Evolutionary conservation across 345 rosid genomes (phyloP), one percentile per base, ranked within the genome.

Genomic region (Rhizophora mangle): DNA sequence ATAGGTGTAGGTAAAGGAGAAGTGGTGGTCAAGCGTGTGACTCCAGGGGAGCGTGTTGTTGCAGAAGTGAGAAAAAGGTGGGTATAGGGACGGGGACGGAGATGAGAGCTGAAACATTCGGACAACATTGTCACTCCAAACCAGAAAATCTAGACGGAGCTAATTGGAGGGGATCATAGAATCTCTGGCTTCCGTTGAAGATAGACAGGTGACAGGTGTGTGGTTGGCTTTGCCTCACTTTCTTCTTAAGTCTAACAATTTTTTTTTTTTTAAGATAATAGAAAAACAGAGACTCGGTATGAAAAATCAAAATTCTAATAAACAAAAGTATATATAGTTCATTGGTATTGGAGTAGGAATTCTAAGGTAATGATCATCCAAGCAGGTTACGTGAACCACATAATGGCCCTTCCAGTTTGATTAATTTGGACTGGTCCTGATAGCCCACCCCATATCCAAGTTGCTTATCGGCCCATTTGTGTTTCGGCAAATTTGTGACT

Each of bases 51-150:
- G 27, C 27, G 70, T 65, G 71, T 24, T 63, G 63, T 31, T 70
- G 71, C 21, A 66, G 72, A 53, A 58, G 30, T 21, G 19, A n/a
- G 75, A 65, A 83, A 74, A 62, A 43, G 78, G 30, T 66, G 46
- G 47, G 66, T 82, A 51, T 74, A 52, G 82, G 67, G 81, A 63
- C 56, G 76, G 58, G 8, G 80, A 73, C 85, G 85, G 85, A 75
- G 87, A 70, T 79, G 82, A 74, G 80, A 49, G 83, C 72, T 57
- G 39, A 87, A 36, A 78, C 89, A 74, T 70, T 53, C 82, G 70
- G 96, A 82, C 65, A 76, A 81, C 98, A 93, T 90, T 34, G 57
- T 60, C 20, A 49, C 22, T 63, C 46, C 53, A 51, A 36, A 19
- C 27, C 16, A 71, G 43, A 36, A 75, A 77, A 79, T 66, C 69